Evolutionary conservation across 768 basidiomycete species (phyloP), one percentile per base, ranked within the genome.

Genomic region (Cubamyces sp.): DNA sequence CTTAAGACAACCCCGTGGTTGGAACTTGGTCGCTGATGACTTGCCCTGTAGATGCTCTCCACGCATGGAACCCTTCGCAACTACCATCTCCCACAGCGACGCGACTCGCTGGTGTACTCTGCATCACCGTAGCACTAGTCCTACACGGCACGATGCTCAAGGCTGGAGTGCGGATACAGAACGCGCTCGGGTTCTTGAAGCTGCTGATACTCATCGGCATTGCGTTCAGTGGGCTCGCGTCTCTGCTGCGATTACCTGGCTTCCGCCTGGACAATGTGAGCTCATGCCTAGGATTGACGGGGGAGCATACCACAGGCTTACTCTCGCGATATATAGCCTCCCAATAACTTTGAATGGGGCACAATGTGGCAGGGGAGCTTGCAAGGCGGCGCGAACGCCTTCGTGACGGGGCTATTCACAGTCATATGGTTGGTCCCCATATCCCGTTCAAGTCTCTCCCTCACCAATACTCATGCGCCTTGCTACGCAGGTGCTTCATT

Each of bases 341-440:
- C 88, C 0, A 71, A 79, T 23, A 91, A 89, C 68, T 84, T 85
- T 48, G 76, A 75, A 0, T 87, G 87, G 87, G 64, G 74, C 15
- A 79, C 77, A 1, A 75, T 90, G 55, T 91, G 89, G 88, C 81
- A 85, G 61, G 88, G 87, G 0, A 82, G 81, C 42, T 77, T 76
- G 16, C 79, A 74, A 9, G 69, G 68, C 5, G 84, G 79, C 0
- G 75, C 76, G 6, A 91, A 88, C 66, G 83, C 85, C 0, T 84
- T 89, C 68, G 82, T 85, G 0, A 82, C 76, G 14, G 88, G 85
- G 3, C 74, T 91, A 30, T 89, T 88, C 69, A 87, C 81, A 64
- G 86, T 90, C 45, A 86, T 88, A 23, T 91, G 90, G 89, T 88
- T 55, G 9, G 76, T 57, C 21, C 1, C 9, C 15, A 43, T 12